Percentiles rank a stretch among this genome's conserved stretches.
Conservation (phyloP, 441 rosid genomes). For the Flueggea neowawraea region DNA sequence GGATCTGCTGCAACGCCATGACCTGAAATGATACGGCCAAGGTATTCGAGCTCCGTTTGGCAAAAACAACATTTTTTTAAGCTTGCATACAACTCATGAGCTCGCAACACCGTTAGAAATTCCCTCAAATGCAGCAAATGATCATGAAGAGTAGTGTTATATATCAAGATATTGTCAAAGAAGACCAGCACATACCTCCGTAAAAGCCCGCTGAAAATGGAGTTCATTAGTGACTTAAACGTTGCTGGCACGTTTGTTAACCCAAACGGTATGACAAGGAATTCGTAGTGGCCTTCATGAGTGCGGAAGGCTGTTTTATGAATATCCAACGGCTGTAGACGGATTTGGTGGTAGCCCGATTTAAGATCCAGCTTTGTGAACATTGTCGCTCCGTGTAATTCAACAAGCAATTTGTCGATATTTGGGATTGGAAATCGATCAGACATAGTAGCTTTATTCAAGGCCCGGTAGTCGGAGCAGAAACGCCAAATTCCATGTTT, state of each 20-base stretch:
- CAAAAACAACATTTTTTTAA: not conserved
- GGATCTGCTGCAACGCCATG: not conserved
- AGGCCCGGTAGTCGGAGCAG: not conserved
- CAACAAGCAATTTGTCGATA: not conserved
- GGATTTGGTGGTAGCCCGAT: not conserved
- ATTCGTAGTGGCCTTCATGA: slow-evolving; percentile 2
- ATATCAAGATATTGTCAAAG: not conserved
- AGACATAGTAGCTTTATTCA: not conserved
- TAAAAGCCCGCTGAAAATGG: not conserved
- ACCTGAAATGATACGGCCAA: not conserved
- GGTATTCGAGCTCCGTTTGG: not conserved
- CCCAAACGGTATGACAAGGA: not conserved
- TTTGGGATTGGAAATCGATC: not conserved
- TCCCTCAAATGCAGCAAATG: not conserved
- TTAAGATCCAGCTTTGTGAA: slow-evolving; percentile 4
- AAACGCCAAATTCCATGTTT: not conserved
- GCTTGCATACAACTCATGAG: not conserved
- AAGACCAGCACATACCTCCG: not conserved
- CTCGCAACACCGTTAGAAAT: not conserved
- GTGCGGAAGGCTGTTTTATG: not conserved
- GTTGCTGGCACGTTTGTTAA: not conserved
- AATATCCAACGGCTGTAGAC: not conserved
- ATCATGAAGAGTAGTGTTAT: not conserved
- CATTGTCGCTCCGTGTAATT: not conserved
- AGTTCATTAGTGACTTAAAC: not conserved